phyloP scores from a whole-genome alignment of 1,284 basidiomycete species.

The Microbotryum silenes-acaulis region DNA sequence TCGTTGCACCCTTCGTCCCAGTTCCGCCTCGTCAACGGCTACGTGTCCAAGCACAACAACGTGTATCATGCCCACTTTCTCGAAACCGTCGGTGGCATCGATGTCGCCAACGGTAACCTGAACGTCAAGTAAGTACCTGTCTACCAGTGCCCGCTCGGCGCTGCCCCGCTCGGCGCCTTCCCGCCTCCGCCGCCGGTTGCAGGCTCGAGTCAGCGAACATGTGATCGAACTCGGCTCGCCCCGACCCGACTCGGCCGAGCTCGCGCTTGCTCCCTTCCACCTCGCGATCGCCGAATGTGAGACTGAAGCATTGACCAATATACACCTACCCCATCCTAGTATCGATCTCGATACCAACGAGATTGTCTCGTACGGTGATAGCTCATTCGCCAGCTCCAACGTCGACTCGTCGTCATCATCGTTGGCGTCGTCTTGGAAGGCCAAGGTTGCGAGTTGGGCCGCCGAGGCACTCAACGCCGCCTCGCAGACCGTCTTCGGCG shows the following conservation, averaged over 20 bases:
- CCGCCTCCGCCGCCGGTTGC: background rate
- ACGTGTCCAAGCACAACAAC: constrained; percentile 29
- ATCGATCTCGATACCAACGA: constrained; percentile 57
- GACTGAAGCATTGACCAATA: background rate
- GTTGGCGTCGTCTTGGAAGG: constrained; percentile 14
- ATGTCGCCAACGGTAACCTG: constrained; percentile 79
- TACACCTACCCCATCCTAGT: background rate
- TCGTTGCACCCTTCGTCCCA: constrained; percentile 22
- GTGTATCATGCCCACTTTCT: constrained; percentile 34
- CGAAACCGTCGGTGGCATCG: constrained; percentile 71
- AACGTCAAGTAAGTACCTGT: constrained; percentile 46
- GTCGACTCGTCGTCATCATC: constrained; percentile 7
- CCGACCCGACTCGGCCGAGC: background rate
- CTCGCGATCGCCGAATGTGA: too few relatives aligned
- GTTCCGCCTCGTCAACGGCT: constrained; percentile 29
- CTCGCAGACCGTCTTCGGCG: constrained; percentile 21
- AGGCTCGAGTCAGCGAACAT: background rate
- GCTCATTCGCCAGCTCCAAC: constrained; percentile 21
- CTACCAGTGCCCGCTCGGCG: background rate
- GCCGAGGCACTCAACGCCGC: constrained; percentile 1
- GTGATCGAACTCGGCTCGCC: background rate
- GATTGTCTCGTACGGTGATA: constrained; percentile 32
- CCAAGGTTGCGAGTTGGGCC: constrained; percentile 20
- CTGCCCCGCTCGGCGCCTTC: background rate
- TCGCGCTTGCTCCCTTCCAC: too few relatives aligned